These are phyloP conservation scores for Fulvia fulva DNA, from an alignment of 2,329 filamentous ascomycete genomes.

Conservation along the genomic window DNA sequence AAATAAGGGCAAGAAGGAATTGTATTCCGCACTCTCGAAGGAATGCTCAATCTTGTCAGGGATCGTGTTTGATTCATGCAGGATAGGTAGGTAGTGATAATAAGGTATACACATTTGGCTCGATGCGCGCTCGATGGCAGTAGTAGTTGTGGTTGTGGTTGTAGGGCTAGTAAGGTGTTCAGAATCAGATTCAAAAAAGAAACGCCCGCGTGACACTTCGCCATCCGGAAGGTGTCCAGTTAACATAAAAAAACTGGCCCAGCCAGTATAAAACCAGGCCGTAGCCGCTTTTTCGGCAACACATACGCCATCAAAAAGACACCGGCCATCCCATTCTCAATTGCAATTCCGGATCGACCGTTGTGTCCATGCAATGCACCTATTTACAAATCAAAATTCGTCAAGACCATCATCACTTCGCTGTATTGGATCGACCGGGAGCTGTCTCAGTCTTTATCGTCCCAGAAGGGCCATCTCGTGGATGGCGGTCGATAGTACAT, in stretches of 20 bases:
- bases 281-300: not conserved
- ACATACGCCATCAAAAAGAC: not conserved
- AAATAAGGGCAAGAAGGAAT: too few relatives aligned
- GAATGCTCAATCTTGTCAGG: too few relatives aligned
- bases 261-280: not conserved
- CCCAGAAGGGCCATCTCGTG: conserved; percentile 1
- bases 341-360: not conserved
- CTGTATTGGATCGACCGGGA: not conserved
- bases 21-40: too few relatives aligned
- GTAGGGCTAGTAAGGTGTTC: not conserved
- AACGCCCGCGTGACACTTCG: not conserved
- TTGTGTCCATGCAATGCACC: conserved; percentile 3
- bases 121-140: not conserved
- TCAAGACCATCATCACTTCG: conserved; percentile 1
- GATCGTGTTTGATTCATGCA: too few relatives aligned
- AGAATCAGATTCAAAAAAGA: not conserved
- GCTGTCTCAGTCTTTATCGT: not conserved
- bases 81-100: too few relatives aligned
- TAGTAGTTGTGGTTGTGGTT: too few relatives aligned
- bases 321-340: not conserved
- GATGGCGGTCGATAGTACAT: not conserved
- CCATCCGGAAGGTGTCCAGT: not conserved
- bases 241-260: not conserved
- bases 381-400: conserved; percentile 4
- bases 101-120: not conserved